Evolutionary conservation across 2,329 filamentous ascomycete species (phyloP).

Genomic region (Immersiporthe knoxdaviesiana): DNA sequence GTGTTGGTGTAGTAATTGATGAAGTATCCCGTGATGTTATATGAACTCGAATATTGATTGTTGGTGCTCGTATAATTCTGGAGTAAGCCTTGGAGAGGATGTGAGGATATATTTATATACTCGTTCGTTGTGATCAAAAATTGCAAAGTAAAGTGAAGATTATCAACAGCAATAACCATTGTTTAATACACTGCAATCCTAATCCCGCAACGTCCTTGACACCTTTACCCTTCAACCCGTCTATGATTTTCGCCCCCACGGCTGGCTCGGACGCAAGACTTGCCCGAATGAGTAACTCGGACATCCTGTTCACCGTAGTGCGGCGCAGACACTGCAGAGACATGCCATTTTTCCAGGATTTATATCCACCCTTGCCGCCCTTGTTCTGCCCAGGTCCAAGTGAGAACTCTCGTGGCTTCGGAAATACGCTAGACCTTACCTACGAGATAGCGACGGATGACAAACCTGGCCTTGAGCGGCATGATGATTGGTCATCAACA

Average conservation of each 20-base stretch:
- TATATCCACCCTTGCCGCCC: neutral
- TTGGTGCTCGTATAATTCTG: neutral
- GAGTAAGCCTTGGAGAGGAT: neutral
- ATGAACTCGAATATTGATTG: neutral
- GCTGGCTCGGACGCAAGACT: neutral
- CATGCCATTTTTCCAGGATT: too few species aligned
- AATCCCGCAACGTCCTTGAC: neutral
- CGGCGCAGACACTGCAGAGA: too few species aligned
- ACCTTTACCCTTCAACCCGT: neutral
- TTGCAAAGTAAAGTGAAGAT: neutral
- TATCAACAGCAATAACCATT: too few species aligned
- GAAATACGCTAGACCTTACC: neutral
- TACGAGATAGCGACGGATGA: neutral
- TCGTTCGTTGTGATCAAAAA: too few species aligned
- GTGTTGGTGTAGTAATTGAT: neutral
- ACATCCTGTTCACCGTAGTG: neutral
- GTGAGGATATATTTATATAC: neutral
- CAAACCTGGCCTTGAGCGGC: neutral
- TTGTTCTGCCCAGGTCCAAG: neutral
- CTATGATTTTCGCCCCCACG: neutral
- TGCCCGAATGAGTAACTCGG: neutral
- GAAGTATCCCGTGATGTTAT: neutral
- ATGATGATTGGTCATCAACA: too few species aligned
- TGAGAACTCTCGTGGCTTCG: neutral
- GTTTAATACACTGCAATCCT: neutral